Conservation (phyloP, 169 alveolate genomes). For the Neospora caninum region DNA sequence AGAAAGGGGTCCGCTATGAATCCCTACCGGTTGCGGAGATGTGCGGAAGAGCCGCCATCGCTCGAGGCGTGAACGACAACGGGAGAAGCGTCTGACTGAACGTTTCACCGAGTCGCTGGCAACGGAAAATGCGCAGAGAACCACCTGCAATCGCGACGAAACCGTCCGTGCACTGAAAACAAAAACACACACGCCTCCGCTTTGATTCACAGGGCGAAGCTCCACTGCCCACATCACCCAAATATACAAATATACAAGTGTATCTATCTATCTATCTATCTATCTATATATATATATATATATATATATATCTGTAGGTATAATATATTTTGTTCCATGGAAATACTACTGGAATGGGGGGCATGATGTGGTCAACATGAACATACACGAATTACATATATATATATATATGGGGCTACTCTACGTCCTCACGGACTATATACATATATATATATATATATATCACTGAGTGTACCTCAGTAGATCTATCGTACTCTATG, state of each 20-base stretch:
- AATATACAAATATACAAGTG: too few relatives aligned
- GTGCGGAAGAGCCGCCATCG: constrained; percentile 87
- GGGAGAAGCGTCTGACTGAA: constrained; percentile 87
- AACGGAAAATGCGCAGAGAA: constrained; percentile 84
- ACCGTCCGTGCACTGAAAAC: constrained; percentile 89
- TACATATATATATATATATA: background rate
- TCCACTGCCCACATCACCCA: too few relatives aligned
- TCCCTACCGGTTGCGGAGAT: constrained; percentile 36
- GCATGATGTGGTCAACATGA: too few relatives aligned
- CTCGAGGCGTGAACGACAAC: constrained; percentile 93
- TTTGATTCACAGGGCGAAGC: too few relatives aligned
- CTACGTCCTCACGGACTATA: background rate
- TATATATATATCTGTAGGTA: background rate
- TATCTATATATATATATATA: background rate
- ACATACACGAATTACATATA: background rate
- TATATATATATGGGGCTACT: background rate
- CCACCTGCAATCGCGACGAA: constrained; percentile 92
- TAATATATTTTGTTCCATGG: too few relatives aligned
- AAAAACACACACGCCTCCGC: background rate
- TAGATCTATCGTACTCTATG: too few relatives aligned
- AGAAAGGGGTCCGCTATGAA: too few relatives aligned
- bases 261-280: background rate
- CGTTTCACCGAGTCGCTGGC: constrained; percentile 88
- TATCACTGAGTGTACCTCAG: background rate
- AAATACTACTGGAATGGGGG: too few relatives aligned